A percentile compares a stretch with the other conserved stretches of the same genome.
phyloP scores from a whole-genome alignment of 768 basidiomycete genomes.

The Suillus americanus region DNA sequence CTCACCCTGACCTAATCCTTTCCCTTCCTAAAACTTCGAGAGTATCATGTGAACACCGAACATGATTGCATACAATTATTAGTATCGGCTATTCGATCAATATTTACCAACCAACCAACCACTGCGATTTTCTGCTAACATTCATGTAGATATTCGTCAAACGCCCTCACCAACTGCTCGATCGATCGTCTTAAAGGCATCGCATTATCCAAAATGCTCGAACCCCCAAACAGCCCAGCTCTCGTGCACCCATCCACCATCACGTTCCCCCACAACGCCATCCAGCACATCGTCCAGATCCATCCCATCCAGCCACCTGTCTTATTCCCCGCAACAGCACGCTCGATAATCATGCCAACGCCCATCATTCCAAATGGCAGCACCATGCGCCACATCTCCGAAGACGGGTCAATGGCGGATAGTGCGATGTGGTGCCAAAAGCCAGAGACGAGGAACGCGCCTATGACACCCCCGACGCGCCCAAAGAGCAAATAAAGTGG shows the following conservation, averaged over 20 bases:
- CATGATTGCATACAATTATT: too few species aligned
- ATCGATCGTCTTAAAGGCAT: constrained; percentile 12
- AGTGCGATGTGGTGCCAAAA: constrained; percentile 52
- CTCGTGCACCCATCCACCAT: constrained; percentile 23
- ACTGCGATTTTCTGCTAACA: not conserved
- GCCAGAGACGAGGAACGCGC: constrained; percentile 57
- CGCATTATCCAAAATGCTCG: constrained; percentile 8
- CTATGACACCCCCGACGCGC: constrained; percentile 47
- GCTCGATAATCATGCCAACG: constrained; percentile 50
- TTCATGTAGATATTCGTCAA: constrained; percentile 18
- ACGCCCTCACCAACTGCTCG: constrained; percentile 9
- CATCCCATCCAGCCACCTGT: constrained; percentile 33
- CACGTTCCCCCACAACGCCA: constrained; percentile 21
- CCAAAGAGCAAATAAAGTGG: constrained; percentile 41
- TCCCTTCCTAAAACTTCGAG: too few species aligned
- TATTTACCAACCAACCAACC: too few species aligned
- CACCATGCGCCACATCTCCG: constrained; percentile 40
- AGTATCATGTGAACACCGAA: too few species aligned
- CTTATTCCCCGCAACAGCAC: constrained; percentile 22
- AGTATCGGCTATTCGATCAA: not conserved
- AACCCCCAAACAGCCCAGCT: constrained; percentile 12
- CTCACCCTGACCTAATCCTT: too few species aligned
- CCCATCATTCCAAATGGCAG: constrained; percentile 59
- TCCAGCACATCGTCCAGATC: constrained; percentile 36
- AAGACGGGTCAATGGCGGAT: constrained; percentile 48